Evolutionary conservation across 2,329 filamentous ascomycete genomes (phyloP).

Genomic region (Phyllosticta capitalensis): DNA sequence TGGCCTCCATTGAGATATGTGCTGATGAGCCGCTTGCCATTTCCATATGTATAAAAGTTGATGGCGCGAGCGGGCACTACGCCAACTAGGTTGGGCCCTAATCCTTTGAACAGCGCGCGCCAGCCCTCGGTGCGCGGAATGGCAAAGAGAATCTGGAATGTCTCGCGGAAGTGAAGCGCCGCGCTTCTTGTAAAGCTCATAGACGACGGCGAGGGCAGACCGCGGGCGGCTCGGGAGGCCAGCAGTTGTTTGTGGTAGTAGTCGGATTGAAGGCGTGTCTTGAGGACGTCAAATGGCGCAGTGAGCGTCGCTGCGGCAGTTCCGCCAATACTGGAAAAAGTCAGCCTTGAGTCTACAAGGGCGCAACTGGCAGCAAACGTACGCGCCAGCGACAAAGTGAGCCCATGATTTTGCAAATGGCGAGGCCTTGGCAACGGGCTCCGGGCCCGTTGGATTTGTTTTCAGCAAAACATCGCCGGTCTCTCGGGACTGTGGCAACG

Average conservation of each 20-base stretch:
- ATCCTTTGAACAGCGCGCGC: conserved; percentile 83
- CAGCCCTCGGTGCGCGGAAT: conserved; percentile 76
- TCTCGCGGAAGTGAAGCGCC: conserved; percentile 70
- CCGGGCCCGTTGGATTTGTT: conserved; percentile 29
- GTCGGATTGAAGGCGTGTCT: conserved; percentile 86
- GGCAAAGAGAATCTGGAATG: conserved; percentile 70
- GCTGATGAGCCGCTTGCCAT: conserved; percentile 74
- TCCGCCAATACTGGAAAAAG: conserved; percentile 58
- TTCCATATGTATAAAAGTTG: conserved; percentile 91
- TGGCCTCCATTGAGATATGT: conserved; percentile 62
- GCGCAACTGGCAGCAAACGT: conserved; percentile 22
- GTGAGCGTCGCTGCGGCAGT: conserved; percentile 92
- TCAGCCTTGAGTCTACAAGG: background rate
- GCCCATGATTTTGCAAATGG: conserved; percentile 69
- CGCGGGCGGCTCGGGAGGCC: conserved; percentile 53
- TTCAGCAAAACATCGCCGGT: conserved; percentile 47
- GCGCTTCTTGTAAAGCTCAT: conserved; percentile 58
- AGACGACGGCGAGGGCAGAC: conserved; percentile 42
- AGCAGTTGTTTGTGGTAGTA: conserved; percentile 82
- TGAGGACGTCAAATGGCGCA: conserved; percentile 85
- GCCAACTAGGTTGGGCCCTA: conserved; percentile 82
- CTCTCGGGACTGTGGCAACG: conserved; percentile 47
- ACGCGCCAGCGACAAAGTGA: conserved; percentile 88
- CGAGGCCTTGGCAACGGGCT: conserved; percentile 28
- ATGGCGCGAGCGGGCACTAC: conserved; percentile 85